Evolutionary conservation across 2,329 filamentous ascomycete species (phyloP), one percentile per base, ranked within the genome.

Genomic region (Calcarisporium arbuscula): DNA sequence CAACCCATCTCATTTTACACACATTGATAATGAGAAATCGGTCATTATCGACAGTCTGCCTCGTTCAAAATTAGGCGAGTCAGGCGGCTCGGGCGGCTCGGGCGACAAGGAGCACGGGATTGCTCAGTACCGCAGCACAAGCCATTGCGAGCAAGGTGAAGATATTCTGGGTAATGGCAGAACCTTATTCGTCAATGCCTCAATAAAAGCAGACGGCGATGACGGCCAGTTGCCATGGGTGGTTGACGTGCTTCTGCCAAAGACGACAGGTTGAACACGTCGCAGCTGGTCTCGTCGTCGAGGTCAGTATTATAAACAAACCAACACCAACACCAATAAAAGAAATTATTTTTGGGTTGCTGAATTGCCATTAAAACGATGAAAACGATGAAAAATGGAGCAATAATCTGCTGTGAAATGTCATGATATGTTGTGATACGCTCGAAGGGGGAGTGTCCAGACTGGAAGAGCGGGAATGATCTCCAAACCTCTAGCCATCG

Each of bases 1-100:
- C 1, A 33, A 19, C 0, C 61, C 64, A 4, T 64, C 63, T 0
- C 63, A 73, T 45, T 61, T 72, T 16, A 65, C 57, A 0, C 63
- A 65, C 29, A 68, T 74, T 15, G 64, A 75, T 32, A 63, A 74
- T 30, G 58, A 53, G 0, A 45, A 45, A 4, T 70, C 67, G 0
- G 8, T 34, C 1, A 28, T 62, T 0, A 39, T 74, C 1, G 57
- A 60, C 16, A 62, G 34, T 2, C 45, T 68, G 8, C 36, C 22
- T 25, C 23, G 11, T 19, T 15, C 25, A 26, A 36, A 29, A 38
- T n/a, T n/a, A n/a, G n/a, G n/a, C n/a, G 11, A 21, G 22, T 8
- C 23, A 19, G 10, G 27, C 14, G 20, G 27, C 17, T 12, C 20
- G 27, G 4, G 23, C 23, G 6, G n/a, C 6, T n/a, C 21, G 31